Base-by-base conservation (phyloP, 768 basidiomycete genomes). In the Cyathus striatus region DNA sequence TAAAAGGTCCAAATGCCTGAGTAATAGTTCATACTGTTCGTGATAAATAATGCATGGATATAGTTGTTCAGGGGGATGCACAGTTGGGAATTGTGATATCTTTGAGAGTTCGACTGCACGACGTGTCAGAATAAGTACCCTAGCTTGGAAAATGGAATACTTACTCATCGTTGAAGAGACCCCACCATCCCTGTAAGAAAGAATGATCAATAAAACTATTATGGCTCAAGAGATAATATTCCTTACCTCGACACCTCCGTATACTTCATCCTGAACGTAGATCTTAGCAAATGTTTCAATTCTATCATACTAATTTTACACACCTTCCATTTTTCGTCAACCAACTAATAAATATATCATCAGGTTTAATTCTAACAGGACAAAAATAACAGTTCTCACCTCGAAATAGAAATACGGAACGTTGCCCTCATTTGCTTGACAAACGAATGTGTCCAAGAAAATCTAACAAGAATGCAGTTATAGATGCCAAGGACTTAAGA, bases 391-490 rank as follows among this genome's bases (percentile, higher is more conserved):
- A 41, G 39, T 25, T 63, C 68, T 34, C 36, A 79, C 79, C 75
- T 86, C 88, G 42, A 90, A 90, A 69, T 77, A 93, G 74, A 92
- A 95, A 66, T 95, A 95, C 9, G 79, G 70, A 9, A 90, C 83
- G 16, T 73, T 74, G 44, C 88, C 83, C 17, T 56, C 38, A 60
- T 92, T 96, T 1, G 93, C 88, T 56, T 81, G 73, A 56, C 95
- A 99, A n/a, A 93, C 82, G 51, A 90, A 99, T 0, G 75, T 79
- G 55, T 98, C 75, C 32, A 99, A 56, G 73, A 90, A 98, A 17
- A 64, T 76, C 73, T 93, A 42, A 6, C 44, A 32, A 33, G n/a
- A 20, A 24, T 17, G 65, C 16, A 6, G 17, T 24, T 45, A 44
- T 18, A 10, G 17, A 17, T 59, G 2, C 33, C 21, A 24, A 42